Evolutionary conservation across 2,329 filamentous ascomycete species (phyloP), one percentile per base, ranked within the genome.

Genomic region (Escovopsis sp.): DNA sequence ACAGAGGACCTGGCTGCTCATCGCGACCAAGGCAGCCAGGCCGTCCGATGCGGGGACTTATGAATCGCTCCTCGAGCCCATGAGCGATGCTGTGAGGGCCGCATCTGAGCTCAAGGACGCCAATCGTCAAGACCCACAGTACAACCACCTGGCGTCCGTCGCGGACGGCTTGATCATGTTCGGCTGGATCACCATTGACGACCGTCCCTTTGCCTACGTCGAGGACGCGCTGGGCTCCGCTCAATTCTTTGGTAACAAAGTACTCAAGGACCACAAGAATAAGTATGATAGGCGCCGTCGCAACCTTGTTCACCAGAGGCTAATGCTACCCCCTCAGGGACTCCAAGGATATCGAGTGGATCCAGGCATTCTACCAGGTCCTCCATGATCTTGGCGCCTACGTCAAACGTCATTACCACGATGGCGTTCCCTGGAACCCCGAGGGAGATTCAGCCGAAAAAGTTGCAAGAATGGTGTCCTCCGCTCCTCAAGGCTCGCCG

Each of bases 171-270:
- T 94, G 51, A 82, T 85, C 56, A 80, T 87, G 34, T 68, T 98
- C 45, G 85, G 84, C 32, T 98, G 91, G 91, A 83, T 96, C 45
- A 83, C 82, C 1, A 76, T 91, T 39, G 84, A 93, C 41, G 73
- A 68, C 49, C 87, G 86, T 58, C 91, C 91, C 2, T 80, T 75
- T 49, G 88, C 91, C 56, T 85, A 88, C 54, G 82, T 96, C 38
- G 80, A 80, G 38, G 88, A 94, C 52, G 81, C 81, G 45, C 70
- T 94, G 18, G 80, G 81, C 28, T 82, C 86, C 40, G 85, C 88
- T 35, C 82, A 96, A 59, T 94, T 94, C 67, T 95, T 85, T 54
- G 91, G 91, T 32, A 96, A 98, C 67, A 79, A 88, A 53, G 85
- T 98, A 33, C 67, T 96, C 52, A 94, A 87, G 65, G 83, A 93